Base-by-base conservation (phyloP, 805 yeast species). In the Metschnikowia peoriensis region DNA sequence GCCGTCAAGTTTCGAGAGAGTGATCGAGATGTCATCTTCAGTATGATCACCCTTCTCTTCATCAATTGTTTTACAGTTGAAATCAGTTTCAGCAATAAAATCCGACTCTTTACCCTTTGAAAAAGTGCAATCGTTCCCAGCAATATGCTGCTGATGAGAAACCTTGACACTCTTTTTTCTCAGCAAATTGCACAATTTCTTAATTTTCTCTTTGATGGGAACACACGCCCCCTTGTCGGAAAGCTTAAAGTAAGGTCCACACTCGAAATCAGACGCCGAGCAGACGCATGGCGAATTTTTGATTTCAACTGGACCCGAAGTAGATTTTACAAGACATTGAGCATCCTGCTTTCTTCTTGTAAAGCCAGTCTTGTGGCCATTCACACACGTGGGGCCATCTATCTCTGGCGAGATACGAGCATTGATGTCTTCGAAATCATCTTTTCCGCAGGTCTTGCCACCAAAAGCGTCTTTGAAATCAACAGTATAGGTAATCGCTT, bases 311-410 rank as follows among this genome's bases (percentile, higher is more conserved):
- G 82, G 84, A 27, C 72, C 73, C 57, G 69, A 81, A 15, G 77
- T 61, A 43, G 72, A 71, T 50, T 73, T 73, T 11, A 82, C 81
- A 64, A 80, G 80, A 72, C 97, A 90, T 53, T 82, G 63, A 1
- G 92, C 80, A 43, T 77, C 80, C 44, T 75, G 75, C 60, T 83
- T 84, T 71, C 96, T 82, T 66, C 96, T 78, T 44, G 58, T 65
- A 63, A 82, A 85, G 55, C 74, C 79, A 60, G 85, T 88, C 56
- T 73, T 78, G 52, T 82, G 86, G 7, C 97, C 97, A 69, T 78
- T 74, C 16, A 88, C 72, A 72, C 96, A 89, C 55, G 69, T 53
- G 4, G 79, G 77, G 4, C 65, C 61, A 8, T 68, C 65, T 6
- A 59, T 59, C 0, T 65, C 66, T 7, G 56, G 51, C 16, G 68